A percentile compares a stretch with the other conserved stretches of the same genome.
Evolutionary conservation across 108 stramenopile species (phyloP).

Genomic region (Aurantiochytrium sp.): DNA sequence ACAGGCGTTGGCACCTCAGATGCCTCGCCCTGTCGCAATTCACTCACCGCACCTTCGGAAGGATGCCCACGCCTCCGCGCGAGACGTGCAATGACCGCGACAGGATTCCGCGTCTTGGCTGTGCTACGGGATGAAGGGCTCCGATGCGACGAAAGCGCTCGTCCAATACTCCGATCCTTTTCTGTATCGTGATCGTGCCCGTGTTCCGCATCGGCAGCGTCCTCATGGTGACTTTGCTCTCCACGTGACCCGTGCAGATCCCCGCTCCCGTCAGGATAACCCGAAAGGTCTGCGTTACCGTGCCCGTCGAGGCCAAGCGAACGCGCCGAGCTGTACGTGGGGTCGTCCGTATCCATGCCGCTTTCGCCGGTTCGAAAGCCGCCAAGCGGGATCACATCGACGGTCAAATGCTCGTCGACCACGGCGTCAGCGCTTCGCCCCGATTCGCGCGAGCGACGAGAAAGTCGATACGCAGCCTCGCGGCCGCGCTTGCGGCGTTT

Average conservation of each 20-base stretch:
- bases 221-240: too few species aligned
- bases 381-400: not conserved
- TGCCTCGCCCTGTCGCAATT: too few species aligned
- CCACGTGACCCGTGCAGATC: too few species aligned
- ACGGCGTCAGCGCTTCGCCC: not conserved
- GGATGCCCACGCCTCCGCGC: not conserved
- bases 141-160: not conserved
- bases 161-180: not conserved
- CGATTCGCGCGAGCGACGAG: not conserved
- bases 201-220: not conserved
- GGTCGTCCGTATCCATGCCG: not conserved
- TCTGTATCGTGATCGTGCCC: not conserved
- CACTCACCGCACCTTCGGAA: too few species aligned
- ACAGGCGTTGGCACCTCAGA: not conserved
- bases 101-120: not conserved
- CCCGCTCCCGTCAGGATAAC: too few species aligned
- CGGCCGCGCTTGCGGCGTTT: not conserved
- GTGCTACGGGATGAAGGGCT: not conserved
- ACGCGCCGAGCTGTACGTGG: not conserved
- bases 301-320: not conserved
- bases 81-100: not conserved
- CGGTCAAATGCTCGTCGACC: not conserved
- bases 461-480: not conserved
- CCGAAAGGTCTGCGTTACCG: too few species aligned
- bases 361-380: not conserved